Percentiles rank a stretch among this genome's conserved stretches.
Evolutionary conservation across 306 rosid genomes (phyloP).

Genomic region (Albizia julibrissin): DNA sequence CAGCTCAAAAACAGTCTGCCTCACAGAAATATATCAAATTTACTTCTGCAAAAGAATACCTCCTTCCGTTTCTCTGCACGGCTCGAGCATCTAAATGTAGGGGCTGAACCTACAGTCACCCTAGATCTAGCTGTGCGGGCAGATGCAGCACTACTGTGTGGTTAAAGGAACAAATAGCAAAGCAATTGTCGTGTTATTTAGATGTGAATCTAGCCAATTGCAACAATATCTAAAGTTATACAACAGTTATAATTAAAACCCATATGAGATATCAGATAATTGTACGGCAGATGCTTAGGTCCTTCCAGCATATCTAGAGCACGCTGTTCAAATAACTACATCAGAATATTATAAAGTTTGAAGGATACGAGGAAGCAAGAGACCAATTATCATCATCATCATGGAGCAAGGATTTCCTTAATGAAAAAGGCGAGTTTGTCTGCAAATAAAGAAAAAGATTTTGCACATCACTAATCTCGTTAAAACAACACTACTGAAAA

Average conservation of each 20-base stretch:
- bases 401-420: slow-evolving; percentile 49
- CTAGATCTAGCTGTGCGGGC: slow-evolving; percentile 60
- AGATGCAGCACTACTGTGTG: slow-evolving; percentile 62
- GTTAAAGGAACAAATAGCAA: slow-evolving; percentile 53
- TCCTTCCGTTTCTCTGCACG: slow-evolving; percentile 95
- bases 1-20: slow-evolving; percentile 16
- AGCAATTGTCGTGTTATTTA: background rate
- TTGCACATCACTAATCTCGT: slow-evolving; percentile 27
- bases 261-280: slow-evolving; percentile 2
- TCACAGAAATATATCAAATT: slow-evolving; percentile 21
- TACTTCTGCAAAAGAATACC: slow-evolving; percentile 52
- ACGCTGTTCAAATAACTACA: slow-evolving; percentile 26
- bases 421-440: slow-evolving; percentile 72
- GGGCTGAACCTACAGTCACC: slow-evolving; percentile 92
- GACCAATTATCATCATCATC: slow-evolving; percentile 89
- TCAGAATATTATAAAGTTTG: slow-evolving; percentile 24
- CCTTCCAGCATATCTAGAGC: slow-evolving; percentile 22
- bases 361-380: slow-evolving; percentile 91
- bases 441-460: slow-evolving; percentile 35
- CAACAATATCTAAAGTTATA: slow-evolving; percentile 23
- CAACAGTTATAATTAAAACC: slow-evolving; percentile 1
- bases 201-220: slow-evolving; percentile 2
- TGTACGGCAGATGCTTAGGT: slow-evolving; percentile 16
- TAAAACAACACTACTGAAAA: slow-evolving; percentile 25
- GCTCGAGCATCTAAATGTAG: slow-evolving; percentile 54